These are phyloP conservation scores for Aegilops tauschii DNA, from an alignment of 176 grass and related monocot species.

Conservation along the genomic window DNA sequence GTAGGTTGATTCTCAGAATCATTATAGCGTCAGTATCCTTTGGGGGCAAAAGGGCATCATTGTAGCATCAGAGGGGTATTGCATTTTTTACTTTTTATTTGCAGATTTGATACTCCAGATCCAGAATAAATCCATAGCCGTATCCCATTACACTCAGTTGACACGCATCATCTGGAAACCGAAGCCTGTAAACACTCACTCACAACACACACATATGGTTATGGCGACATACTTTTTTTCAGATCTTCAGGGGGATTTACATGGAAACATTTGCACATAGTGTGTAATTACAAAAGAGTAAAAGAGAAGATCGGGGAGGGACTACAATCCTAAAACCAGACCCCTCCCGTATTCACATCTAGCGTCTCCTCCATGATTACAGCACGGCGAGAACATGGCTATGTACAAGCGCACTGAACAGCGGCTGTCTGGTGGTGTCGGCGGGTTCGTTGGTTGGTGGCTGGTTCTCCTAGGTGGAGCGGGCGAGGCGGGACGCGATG, in stretches of 20 bases:
- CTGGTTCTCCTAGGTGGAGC: conserved; percentile 16
- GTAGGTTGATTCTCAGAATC: no score
- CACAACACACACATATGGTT: neutral
- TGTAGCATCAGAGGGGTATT: no score
- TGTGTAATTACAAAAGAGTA: neutral
- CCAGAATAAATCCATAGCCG: neutral
- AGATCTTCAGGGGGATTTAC: neutral
- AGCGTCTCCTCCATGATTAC: neutral
- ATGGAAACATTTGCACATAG: neutral
- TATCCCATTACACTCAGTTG: neutral
- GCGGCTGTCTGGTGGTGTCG: neutral
- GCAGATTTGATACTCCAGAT: no score
- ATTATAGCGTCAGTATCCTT: no score
- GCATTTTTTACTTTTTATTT: no score
- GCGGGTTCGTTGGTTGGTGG: neutral
- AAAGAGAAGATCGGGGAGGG: neutral
- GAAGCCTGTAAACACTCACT: neutral
- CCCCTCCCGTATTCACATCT: neutral
- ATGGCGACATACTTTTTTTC: neutral
- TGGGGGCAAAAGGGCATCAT: no score
- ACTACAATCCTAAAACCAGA: conserved; percentile 14
- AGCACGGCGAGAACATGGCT: neutral
- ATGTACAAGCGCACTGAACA: neutral
- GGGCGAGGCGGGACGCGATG: conserved; percentile 88
- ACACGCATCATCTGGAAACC: neutral